Conservation (phyloP, 202 grass and related monocot genomes). For the Saccharum hybrid region DNA sequence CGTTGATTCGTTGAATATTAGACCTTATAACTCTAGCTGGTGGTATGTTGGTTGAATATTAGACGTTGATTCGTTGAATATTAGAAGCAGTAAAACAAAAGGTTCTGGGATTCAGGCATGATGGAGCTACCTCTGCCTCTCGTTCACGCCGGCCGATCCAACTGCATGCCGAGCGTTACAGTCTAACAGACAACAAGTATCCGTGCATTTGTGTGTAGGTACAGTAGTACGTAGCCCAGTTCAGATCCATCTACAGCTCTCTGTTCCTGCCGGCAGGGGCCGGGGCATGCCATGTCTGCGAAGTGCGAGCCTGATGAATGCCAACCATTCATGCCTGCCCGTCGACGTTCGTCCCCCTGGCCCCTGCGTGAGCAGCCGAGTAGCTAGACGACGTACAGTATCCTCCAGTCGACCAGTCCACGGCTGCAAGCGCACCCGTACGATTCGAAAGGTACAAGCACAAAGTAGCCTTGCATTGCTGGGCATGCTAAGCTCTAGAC, state of each 20-base stretch:
- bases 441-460: background rate
- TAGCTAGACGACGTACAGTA: background rate
- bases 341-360: no score
- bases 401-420: background rate
- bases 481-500: background rate
- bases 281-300: background rate
- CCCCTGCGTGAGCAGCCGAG: background rate
- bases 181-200: no score
- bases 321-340: background rate
- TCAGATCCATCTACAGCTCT: background rate
- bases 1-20: background rate
- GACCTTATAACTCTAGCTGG: no score
- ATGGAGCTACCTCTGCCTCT: background rate
- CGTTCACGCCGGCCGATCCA: background rate
- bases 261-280: background rate
- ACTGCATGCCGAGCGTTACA: background rate
- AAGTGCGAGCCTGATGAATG: background rate
- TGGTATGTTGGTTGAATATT: no score
- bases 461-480: background rate
- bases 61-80: background rate
- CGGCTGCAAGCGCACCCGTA: no score
- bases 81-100: background rate
- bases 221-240: background rate
- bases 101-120: background rate
- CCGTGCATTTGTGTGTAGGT: background rate